Evolutionary conservation across 176 grass and related monocot genomes (phyloP).

Genomic region (Leersia perrieri): DNA sequence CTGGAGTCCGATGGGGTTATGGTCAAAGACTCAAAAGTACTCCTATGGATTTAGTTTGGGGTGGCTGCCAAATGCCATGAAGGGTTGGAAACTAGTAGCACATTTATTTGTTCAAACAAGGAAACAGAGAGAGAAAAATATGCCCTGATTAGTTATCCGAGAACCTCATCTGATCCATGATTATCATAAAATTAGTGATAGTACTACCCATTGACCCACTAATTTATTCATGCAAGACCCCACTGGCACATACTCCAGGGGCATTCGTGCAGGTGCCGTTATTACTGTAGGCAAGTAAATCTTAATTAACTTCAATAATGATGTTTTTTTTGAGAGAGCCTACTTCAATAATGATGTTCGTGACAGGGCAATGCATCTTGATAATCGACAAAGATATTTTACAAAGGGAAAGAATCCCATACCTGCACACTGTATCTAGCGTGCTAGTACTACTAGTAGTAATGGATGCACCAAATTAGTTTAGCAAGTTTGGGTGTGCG

Average conservation of each 20-base stretch:
- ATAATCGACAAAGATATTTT: too few relatives aligned
- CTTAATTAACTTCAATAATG: slow-evolving; percentile 10
- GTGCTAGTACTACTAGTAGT: too few relatives aligned
- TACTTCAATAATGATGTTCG: not conserved
- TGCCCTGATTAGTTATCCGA: not conserved
- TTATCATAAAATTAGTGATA: not conserved
- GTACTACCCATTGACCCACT: not conserved
- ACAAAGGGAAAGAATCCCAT: not conserved
- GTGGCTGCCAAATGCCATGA: not conserved
- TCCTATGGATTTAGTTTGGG: not conserved
- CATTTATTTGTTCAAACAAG: not conserved
- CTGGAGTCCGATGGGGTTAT: too few relatives aligned
- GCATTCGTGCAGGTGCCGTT: not conserved
- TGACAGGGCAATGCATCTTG: slow-evolving; percentile 24
- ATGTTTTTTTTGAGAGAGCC: too few relatives aligned
- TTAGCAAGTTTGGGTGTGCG: too few relatives aligned
- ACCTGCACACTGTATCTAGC: not conserved
- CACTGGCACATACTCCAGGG: not conserved
- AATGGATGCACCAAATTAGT: too few relatives aligned
- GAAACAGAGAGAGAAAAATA: not conserved
- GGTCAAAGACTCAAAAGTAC: too few relatives aligned
- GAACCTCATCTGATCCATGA: not conserved
- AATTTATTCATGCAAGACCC: not conserved
- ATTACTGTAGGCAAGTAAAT: not conserved
- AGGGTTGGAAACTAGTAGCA: not conserved